Conservation (phyloP, 1,284 basidiomycete genomes). For the Ustilago tritici region DNA sequence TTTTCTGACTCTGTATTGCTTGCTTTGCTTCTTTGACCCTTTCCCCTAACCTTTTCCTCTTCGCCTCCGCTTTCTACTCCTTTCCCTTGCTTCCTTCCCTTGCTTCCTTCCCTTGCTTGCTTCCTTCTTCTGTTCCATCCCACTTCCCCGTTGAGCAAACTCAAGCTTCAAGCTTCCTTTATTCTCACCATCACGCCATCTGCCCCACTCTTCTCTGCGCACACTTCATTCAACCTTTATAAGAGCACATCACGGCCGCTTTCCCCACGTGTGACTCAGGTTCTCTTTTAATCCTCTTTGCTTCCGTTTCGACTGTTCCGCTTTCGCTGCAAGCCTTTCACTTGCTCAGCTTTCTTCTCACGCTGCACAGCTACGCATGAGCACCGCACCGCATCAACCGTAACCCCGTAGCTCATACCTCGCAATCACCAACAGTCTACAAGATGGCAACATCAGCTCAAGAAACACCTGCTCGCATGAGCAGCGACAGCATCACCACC, state of each 20-base stretch:
- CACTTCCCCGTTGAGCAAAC: not conserved
- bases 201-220: not conserved
- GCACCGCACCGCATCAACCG: not conserved
- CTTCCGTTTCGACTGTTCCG: constrained; percentile 2
- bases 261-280: not conserved
- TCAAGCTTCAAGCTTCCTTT: not conserved
- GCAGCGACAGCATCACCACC: constrained; percentile 43
- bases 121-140: not conserved
- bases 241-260: not conserved
- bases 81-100: not conserved
- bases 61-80: not conserved
- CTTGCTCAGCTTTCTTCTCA: not conserved
- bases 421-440: not conserved
- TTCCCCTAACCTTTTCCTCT: not conserved
- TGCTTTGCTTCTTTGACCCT: not conserved
- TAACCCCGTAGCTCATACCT: not conserved
- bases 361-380: not conserved
- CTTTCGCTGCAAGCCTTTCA: not conserved
- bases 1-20: not conserved
- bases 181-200: constrained; percentile 3
- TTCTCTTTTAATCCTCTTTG: not conserved
- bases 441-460: constrained; percentile 23
- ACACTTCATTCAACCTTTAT: not conserved
- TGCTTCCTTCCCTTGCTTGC: not conserved
- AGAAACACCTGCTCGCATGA: constrained; percentile 31